Conservation (phyloP, 2,329 filamentous ascomycete genomes). For the Fusarium buxicola region DNA sequence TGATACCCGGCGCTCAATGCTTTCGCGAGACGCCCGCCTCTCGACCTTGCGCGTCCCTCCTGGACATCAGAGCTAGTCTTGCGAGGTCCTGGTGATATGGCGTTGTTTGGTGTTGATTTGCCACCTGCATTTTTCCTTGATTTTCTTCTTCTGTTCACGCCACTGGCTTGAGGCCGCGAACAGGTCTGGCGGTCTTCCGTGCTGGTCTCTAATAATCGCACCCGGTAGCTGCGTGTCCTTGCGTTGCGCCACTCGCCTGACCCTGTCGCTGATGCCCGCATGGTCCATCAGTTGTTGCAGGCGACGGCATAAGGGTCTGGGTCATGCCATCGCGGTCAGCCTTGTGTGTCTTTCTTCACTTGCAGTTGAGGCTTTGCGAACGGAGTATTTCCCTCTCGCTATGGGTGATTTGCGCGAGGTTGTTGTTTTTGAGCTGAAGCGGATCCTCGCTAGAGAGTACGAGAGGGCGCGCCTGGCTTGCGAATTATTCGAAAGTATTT, state of each 20-base stretch:
- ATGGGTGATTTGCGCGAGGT: constrained; percentile 28
- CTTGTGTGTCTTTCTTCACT: constrained; percentile 25
- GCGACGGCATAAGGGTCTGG: constrained; percentile 3
- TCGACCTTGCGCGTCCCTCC: constrained; percentile 44
- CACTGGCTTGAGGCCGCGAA: constrained; percentile 30
- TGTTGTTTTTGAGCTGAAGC: constrained; percentile 25
- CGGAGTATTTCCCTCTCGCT: constrained; percentile 22
- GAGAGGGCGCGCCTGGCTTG: constrained; percentile 25
- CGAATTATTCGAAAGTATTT: constrained; percentile 37
- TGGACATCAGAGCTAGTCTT: constrained; percentile 52
- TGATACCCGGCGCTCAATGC: constrained; percentile 72
- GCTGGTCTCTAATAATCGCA: constrained; percentile 38
- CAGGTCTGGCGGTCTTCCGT: constrained; percentile 14
- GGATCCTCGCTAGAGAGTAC: constrained; percentile 24
- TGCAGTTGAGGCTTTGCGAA: constrained; percentile 26
- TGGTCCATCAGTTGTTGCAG: constrained; percentile 4
- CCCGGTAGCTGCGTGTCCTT: constrained; percentile 6
- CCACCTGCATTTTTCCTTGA: constrained; percentile 46
- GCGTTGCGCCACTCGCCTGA: constrained; percentile 7
- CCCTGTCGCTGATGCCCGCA: constrained; percentile 11
- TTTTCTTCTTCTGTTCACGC: constrained; percentile 38
- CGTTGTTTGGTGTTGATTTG: constrained; percentile 53
- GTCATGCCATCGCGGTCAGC: constrained; percentile 6
- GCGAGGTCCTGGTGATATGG: constrained; percentile 55
- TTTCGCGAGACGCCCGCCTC: constrained; percentile 54